phyloP scores from a whole-genome alignment of 2,329 filamentous ascomycete species.

The Ophiostoma populinum region DNA sequence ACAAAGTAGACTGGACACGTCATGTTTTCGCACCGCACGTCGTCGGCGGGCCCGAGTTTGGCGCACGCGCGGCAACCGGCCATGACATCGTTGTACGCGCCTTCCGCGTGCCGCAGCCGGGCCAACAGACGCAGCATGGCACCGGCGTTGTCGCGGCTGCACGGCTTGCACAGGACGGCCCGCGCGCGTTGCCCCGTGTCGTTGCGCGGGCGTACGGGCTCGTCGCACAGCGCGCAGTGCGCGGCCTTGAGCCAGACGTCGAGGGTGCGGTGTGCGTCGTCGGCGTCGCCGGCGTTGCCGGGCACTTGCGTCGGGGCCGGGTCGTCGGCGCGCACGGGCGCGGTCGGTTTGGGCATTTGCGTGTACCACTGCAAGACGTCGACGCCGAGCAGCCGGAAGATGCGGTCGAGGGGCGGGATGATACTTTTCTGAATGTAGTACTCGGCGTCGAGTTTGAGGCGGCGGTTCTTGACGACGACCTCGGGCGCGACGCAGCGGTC shows the following conservation, averaged over 20 bases:
- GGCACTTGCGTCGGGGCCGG: conserved; percentile 24
- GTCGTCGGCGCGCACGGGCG: conserved; percentile 24
- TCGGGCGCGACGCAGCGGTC: conserved; percentile 86
- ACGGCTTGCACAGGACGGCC: conserved; percentile 30
- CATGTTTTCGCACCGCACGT: conserved; percentile 73
- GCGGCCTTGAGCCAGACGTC: conserved; percentile 82
- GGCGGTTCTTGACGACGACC: conserved; percentile 49
- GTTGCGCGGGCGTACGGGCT: conserved; percentile 24
- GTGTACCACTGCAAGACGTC: conserved; percentile 87
- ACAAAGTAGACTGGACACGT: conserved; percentile 91
- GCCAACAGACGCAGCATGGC: conserved; percentile 48
- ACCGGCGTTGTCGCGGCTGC: conserved; percentile 33
- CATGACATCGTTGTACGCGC: conserved; percentile 43
- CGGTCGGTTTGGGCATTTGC: conserved; percentile 78
- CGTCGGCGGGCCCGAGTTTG: conserved; percentile 52
- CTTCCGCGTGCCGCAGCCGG: conserved; percentile 45
- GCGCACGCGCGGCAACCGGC: conserved; percentile 68
- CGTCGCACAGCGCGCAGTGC: conserved; percentile 60
- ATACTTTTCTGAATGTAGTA: conserved; percentile 96
- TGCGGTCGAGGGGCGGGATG: conserved; percentile 85
- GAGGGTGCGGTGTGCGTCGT: conserved; percentile 49
- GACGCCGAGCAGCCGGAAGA: conserved; percentile 83
- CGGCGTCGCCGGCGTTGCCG: conserved; percentile 7
- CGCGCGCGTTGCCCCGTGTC: conserved; percentile 6
- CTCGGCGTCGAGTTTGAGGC: conserved; percentile 73